phyloP scores from a whole-genome alignment of 257 asterid species.

The Solanum paucissectum region DNA sequence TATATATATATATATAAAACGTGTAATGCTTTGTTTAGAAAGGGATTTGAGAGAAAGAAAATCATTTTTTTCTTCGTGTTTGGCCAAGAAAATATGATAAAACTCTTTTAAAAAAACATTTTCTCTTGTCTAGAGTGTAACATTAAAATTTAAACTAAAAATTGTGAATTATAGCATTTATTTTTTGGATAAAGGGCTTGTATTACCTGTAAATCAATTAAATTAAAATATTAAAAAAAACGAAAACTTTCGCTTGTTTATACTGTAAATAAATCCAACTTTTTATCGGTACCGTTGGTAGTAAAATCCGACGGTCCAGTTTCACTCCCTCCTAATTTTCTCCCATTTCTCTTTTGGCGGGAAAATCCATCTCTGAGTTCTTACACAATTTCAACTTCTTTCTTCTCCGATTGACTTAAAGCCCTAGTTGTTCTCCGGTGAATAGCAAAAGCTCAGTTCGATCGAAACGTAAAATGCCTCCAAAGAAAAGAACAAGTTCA shows the following conservation, averaged over 20 bases:
- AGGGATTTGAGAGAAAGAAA: too few relatives aligned
- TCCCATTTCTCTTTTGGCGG: conserved; percentile 13
- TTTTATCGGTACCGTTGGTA: conserved; percentile 2
- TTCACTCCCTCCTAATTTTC: conserved; percentile 12
- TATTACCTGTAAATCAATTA: neutral
- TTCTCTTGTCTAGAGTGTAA: neutral
- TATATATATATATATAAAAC: neutral
- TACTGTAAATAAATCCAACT: neutral
- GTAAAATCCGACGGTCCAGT: conserved; percentile 5
- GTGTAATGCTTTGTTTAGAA: neutral
- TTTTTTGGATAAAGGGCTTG: neutral
- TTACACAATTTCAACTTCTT: neutral
- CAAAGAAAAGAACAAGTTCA: conserved; percentile 52
- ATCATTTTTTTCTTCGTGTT: neutral
- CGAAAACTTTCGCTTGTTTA: neutral
- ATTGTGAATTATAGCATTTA: neutral
- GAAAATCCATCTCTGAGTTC: neutral
- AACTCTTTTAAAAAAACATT: neutral
- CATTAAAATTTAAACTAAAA: neutral
- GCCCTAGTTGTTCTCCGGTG: neutral
- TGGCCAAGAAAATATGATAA: neutral
- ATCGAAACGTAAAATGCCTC: conserved; percentile 41
- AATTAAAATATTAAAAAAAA: neutral
- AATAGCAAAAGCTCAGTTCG: neutral
- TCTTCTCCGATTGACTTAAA: neutral